Evolutionary conservation across 306 rosid genomes (phyloP).

Genomic region (Quercus aquifolioides): DNA sequence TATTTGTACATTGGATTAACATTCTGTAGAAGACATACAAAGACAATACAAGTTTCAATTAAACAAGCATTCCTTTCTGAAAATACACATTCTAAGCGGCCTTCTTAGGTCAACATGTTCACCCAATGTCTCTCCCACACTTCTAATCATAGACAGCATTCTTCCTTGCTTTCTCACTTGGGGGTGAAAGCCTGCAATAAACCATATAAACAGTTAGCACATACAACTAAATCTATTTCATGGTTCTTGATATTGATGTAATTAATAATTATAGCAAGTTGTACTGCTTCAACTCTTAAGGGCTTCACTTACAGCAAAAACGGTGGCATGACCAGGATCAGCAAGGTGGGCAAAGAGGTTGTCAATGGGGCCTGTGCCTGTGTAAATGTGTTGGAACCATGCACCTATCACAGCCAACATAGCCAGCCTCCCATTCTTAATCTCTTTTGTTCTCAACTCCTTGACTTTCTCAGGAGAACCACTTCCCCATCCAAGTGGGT

Average conservation of each 20-base stretch:
- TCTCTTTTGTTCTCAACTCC: conserved; percentile 78
- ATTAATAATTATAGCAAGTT: not conserved
- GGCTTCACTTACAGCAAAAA: conserved; percentile 48
- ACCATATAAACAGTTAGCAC: conserved; percentile 12
- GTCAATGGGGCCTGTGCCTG: conserved; percentile 74
- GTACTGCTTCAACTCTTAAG: not conserved
- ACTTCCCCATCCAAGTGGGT: conserved; percentile 71
- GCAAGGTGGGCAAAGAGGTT: conserved; percentile 84
- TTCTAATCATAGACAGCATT: conserved; percentile 8
- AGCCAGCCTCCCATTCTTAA: conserved; percentile 69
- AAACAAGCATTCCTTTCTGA: conserved; percentile 23
- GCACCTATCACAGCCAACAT: conserved; percentile 86
- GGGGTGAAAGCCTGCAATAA: conserved; percentile 68
- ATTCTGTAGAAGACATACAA: conserved; percentile 38
- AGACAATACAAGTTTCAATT: conserved; percentile 33
- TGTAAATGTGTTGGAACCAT: conserved; percentile 78
- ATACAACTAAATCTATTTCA: not conserved
- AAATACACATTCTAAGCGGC: conserved; percentile 7
- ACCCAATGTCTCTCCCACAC: conserved; percentile 20
- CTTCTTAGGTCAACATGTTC: not conserved
- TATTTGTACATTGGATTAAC: conserved; percentile 47
- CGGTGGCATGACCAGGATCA: conserved; percentile 76
- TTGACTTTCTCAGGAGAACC: conserved; percentile 70
- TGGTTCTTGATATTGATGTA: not conserved
- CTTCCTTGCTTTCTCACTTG: conserved; percentile 37